These are phyloP conservation scores for Paraurostyla sp. DNA, from an alignment of 73 alveolate genomes.

Conservation along the genomic window DNA sequence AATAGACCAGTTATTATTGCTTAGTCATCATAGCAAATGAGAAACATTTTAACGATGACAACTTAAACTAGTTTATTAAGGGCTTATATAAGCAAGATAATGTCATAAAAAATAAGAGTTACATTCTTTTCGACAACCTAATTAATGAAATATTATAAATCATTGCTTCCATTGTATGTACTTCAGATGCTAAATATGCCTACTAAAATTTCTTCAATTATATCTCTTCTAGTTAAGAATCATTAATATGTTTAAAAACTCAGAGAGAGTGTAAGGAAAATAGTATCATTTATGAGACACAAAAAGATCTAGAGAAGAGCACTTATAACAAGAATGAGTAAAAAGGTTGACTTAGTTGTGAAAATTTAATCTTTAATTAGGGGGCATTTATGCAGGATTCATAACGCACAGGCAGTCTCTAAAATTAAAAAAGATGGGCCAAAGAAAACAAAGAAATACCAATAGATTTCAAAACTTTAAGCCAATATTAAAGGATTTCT, in stretches of 20 bases:
- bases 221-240: neutral
- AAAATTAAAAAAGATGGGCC: conserved; percentile 48
- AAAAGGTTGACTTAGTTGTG: conserved; percentile 27
- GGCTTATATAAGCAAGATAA: conserved; percentile 3
- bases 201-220: neutral
- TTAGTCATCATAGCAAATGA: neutral
- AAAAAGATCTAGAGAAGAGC: conserved; percentile 34
- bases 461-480: conserved; percentile 45
- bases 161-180: neutral
- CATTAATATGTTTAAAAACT: neutral
- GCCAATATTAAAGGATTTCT: conserved; percentile 70
- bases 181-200: neutral
- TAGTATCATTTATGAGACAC: neutral
- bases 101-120: conserved; percentile 31
- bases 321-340: neutral
- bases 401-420: neutral
- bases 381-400: conserved; percentile 49
- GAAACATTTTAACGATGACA: neutral
- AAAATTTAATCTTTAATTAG: conserved; percentile 53
- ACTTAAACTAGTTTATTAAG: neutral
- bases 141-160: conserved; percentile 6
- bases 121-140: conserved; percentile 38
- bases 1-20: neutral
- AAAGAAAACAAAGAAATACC: conserved; percentile 59
- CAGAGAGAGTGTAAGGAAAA: conserved; percentile 37